Base-by-base conservation (phyloP, 441 rosid genomes). In the Macaranga tanarius region DNA sequence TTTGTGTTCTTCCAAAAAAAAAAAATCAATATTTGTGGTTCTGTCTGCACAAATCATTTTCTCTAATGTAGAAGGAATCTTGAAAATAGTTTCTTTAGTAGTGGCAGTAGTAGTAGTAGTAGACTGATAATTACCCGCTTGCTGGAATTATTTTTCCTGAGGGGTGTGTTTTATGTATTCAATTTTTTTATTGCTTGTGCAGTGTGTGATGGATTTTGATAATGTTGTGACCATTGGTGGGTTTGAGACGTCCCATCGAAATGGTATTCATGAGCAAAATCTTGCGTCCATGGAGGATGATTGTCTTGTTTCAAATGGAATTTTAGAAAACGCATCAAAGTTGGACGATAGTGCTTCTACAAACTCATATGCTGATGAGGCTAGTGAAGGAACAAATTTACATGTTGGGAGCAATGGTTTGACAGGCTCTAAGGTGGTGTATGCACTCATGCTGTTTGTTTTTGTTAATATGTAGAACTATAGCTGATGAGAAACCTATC, bases 141-240 rank as follows among this genome's bases (percentile, higher is more conserved):
- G 38, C 38, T 34, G 4, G 38, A 4, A 34, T 34, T 34, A 7
- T 44, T 60, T 40, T 51, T 38, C 48, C 45, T 64, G 45, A 48
- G 61, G 22, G 31, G 28, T 12, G n/a, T 67, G 52, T 62, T 76
- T 77, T 70, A 44, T 23, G 28, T 69, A 54, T 48, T 52, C 16
- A 22, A 71, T 65, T 45, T 69, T 63, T 73, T n/a, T 75, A 7
- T 42, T 42, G 47, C 47, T 0, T 71, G 67, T 62, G 80, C 77
- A 62, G 88, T 84, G 79, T 69, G 71, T 64, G 72, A 95, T 95
- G 99, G 98, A 92, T 62, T 73, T 82, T 10, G 88, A 85, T 72
- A 73, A 65, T 60, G 31, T 77, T 52, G 66, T 77, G 61, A 80
- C 79, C 12, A 55, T 45, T 62, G 86, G 78, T 76, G 92, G 86